Base-by-base conservation (phyloP, 441 rosid genomes). In the Geranium incanum region DNA sequence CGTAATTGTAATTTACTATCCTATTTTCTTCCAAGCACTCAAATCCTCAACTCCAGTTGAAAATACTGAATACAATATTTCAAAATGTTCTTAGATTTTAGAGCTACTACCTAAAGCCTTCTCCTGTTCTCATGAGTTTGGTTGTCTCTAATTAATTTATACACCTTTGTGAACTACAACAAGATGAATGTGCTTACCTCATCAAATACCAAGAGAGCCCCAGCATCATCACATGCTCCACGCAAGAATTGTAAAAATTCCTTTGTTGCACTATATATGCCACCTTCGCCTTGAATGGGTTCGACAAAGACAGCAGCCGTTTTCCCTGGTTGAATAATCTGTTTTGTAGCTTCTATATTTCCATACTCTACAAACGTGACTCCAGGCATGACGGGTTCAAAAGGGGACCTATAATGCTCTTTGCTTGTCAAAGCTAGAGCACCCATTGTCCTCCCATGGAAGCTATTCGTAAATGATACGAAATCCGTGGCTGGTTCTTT, bases 211-310 rank as follows among this genome's bases (percentile, higher is more conserved):
- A 93, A 86, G 41, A 93, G 97, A 50, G 89, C 78, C 36, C 92
- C 97, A 37, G 86, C 79, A 36, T 87, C 89, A 83, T 90, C 88
- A 78, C 97, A 95, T 68, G 94, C 89, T 62, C 69, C 33, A 19
- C 99, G 92, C 70, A 95, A 75, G 70, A 78, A 87, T 50, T 84
- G 87, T 41, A 95, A 76, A 77, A 95, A 92, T 67, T 87, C 97
- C 73, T 85, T 86, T 5, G 90, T 87, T 41, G 97, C 97, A 73
- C 93, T 85, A 66, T 85, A 77, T 36, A 95, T 84, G 66, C 97
- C 99, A 4, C 99, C 97, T 85, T 95, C 99, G 57, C 99, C 99
- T 70, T 95, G 99, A 68, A 95, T 77, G 28, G 97, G 99, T 77
- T 94, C 97, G 36, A 89, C 91, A 76, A 95, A 95, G 7, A 92